A percentile compares a stretch with the other conserved stretches of the same genome.
Evolutionary conservation across 352 stramenopile genomes (phyloP).

Genomic region (Globisporangium heterothallicum): DNA sequence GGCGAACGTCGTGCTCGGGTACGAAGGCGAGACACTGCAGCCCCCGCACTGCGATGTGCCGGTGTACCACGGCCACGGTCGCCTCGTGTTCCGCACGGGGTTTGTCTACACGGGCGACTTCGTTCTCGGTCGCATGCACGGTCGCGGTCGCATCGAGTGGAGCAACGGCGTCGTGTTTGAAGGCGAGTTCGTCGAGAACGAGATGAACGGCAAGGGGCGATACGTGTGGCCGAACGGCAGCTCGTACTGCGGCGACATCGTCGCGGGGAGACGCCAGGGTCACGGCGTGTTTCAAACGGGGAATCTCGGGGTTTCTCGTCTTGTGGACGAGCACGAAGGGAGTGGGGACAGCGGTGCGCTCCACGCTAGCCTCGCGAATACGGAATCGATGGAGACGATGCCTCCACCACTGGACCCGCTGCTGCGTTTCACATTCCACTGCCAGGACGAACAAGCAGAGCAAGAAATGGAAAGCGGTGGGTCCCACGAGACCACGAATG

Average conservation of each 20-base stretch:
- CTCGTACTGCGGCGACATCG: conserved; percentile 70
- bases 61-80: conserved; percentile 58
- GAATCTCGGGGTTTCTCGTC: conserved; percentile 13
- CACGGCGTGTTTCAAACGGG: conserved; percentile 55
- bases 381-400: neutral
- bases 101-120: conserved; percentile 71
- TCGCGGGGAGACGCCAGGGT: conserved; percentile 65
- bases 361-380: neutral
- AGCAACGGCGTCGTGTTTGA: conserved; percentile 56
- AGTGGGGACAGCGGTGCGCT: neutral
- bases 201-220: conserved; percentile 49
- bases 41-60: conserved; percentile 37
- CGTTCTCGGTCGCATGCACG: conserved; percentile 65
- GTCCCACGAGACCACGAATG: conserved; percentile 1
- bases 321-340: conserved; percentile 1
- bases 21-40: conserved; percentile 41
- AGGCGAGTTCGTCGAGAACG: conserved; percentile 67
- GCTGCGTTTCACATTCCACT: conserved; percentile 27
- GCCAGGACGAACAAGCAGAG: no score
- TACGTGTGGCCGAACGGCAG: conserved; percentile 83
- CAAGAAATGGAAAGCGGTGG: conserved; percentile 4
- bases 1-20: conserved; percentile 38
- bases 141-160: conserved; percentile 63
- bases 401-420: conserved; percentile 1
- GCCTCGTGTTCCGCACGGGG: conserved; percentile 50